Percentiles rank a stretch among this genome's conserved stretches.
phyloP scores from a whole-genome alignment of 225 moss, liverwort and hornwort genomes.

The Physcomitrium patens region DNA sequence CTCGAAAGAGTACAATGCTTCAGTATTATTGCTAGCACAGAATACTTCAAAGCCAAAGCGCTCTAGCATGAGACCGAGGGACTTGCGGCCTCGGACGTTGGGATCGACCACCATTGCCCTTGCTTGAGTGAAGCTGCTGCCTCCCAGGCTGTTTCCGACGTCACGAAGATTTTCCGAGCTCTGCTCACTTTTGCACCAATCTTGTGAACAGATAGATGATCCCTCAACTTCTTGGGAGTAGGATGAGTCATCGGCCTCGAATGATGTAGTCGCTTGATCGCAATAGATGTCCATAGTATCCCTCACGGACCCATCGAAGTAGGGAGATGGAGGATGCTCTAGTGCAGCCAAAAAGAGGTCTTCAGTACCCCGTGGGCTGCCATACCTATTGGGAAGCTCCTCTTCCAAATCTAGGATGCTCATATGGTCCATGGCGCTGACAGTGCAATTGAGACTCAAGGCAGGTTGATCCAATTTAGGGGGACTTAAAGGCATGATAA shows the following conservation, averaged over 20 bases:
- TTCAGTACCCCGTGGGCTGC: constrained; percentile 29
- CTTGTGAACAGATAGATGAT: constrained; percentile 55
- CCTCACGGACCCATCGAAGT: constrained; percentile 39
- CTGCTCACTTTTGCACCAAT: constrained; percentile 65
- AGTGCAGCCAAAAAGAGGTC: constrained; percentile 39
- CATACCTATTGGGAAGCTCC: not conserved
- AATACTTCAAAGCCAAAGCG: constrained; percentile 60
- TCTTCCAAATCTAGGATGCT: constrained; percentile 40
- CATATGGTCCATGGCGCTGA: constrained; percentile 40
- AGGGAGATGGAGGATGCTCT: constrained; percentile 40
- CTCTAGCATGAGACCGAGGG: constrained; percentile 53
- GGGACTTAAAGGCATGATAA: constrained; percentile 42
- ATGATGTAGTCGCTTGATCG: constrained; percentile 3
- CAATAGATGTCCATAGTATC: constrained; percentile 32
- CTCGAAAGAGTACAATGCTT: constrained; percentile 52
- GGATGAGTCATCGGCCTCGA: no score
- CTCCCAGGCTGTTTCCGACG: constrained; percentile 18
- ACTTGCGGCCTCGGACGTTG: constrained; percentile 41
- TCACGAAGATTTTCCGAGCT: constrained; percentile 27
- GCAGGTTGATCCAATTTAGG: constrained; percentile 20
- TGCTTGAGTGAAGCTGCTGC: constrained; percentile 33
- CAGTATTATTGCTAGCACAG: constrained; percentile 33
- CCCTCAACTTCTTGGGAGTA: constrained; percentile 29
- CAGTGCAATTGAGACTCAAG: constrained; percentile 39
- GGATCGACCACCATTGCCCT: constrained; percentile 55